Base-by-base conservation (phyloP, 2,329 filamentous ascomycete species). In the Dothideomycetidae sp. region DNA sequence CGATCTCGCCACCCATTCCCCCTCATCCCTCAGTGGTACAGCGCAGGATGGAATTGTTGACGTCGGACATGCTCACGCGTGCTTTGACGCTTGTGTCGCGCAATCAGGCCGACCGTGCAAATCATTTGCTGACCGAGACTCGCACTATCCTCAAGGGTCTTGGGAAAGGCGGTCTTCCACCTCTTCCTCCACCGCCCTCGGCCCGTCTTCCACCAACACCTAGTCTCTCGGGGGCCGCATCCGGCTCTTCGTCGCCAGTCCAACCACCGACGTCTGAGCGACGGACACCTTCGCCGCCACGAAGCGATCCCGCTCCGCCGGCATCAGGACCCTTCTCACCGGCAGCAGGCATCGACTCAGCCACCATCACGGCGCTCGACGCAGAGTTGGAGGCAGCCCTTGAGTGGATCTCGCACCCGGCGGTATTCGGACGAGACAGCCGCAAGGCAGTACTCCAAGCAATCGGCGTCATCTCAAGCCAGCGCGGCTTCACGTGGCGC, bases 391-490 rank as follows among this genome's bases (percentile, higher is more conserved):
- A 93, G 55, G 74, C 81, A 21, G 83, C 81, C 35, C 65, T 98
- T 11, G 90, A 98, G 60, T 98, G 90, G 90, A 96, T 98, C 58
- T 85, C 81, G 54, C 90, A 98, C 53, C 90, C 90, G 1, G 86
- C 86, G 2, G 83, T 96, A 2, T 98, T 98, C 55, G 79, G 81
- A 5, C 76, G 90, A 26, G 90, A 98, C 56, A 90, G 82, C 41
- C 78, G 90, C 51, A 98, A 98, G 64, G 84, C 88, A 3, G 86
- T 98, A 2, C 68, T 98, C 15, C 90, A 98, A 58, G 84, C 86
- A 11, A 96, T 98, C 47, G 88, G 90, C 5, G 86, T 96, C 44
- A 94, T 98, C 49, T 90, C 82, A 52, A 92, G 82, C 5, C 90
- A 98, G 60, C 73, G 90, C 32, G 86, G 81, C 9, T 93, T 88